Evolutionary conservation across 495 filamentous ascomycete species (phyloP).

Genomic region (Trichoderma virens): DNA sequence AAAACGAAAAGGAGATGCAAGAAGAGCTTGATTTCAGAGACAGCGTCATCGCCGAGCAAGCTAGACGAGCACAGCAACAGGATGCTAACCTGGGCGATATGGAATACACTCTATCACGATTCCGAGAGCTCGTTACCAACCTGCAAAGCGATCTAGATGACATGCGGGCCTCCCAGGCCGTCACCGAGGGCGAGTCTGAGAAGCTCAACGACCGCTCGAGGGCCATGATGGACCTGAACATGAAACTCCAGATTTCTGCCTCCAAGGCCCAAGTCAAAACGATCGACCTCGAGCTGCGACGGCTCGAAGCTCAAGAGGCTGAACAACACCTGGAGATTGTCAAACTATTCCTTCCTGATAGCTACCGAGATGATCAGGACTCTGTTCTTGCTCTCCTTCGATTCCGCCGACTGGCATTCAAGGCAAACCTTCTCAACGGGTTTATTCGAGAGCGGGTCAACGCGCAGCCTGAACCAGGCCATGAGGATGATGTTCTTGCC

Average conservation of each 20-base stretch:
- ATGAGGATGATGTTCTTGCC: constrained; percentile 66
- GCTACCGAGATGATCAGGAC: constrained; percentile 68
- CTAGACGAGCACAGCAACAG: constrained; percentile 53
- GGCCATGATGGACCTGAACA: constrained; percentile 92
- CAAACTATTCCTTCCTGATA: constrained; percentile 81
- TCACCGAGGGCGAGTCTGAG: constrained; percentile 85
- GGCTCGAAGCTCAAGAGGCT: constrained; percentile 85
- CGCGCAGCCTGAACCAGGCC: constrained; percentile 42
- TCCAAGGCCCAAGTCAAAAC: constrained; percentile 88
- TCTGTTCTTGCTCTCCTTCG: constrained; percentile 78
- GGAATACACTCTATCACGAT: constrained; percentile 81
- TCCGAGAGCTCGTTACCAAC: constrained; percentile 78
- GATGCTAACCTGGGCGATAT: constrained; percentile 75
- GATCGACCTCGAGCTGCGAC: constrained; percentile 81
- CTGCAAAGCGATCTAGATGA: constrained; percentile 85
- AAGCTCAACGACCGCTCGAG: constrained; percentile 77
- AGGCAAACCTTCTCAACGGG: constrained; percentile 68
- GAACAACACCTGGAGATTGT: constrained; percentile 81
- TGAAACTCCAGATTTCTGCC: constrained; percentile 83
- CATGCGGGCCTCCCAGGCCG: constrained; percentile 80
- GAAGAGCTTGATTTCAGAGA: constrained; percentile 85
- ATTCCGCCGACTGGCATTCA: constrained; percentile 84
- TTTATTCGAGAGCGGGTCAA: constrained; percentile 72
- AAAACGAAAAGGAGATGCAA: constrained; percentile 88
- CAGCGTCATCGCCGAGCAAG: constrained; percentile 66